Evolutionary conservation across 2,329 filamentous ascomycete genomes (phyloP), one percentile per base, ranked within the genome.

Genomic region (Hypomyces rosellus): DNA sequence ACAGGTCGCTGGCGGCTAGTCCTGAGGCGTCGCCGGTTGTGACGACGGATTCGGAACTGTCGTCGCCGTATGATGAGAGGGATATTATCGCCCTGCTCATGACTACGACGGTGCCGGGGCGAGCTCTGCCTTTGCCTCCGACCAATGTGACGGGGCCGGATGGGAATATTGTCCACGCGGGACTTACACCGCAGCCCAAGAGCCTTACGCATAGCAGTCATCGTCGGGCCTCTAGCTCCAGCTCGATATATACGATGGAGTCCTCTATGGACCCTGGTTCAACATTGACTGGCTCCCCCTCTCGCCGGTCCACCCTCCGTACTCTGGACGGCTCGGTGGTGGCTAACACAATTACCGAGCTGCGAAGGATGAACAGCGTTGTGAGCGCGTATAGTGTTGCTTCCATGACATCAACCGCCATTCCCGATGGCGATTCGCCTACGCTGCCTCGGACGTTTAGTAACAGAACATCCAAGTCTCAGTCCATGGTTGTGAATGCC

Each of bases 301-400:
- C 49, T 11, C 57, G 58, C 7, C 56, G 58, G 5, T 50, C 58
- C 1, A 50, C 54, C 3, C 53, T 58, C 5, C 55, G 55, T 4
- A 53, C 46, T 1, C 22, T 53, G 25, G 45, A 57, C 45, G 59
- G 50, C 1, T 54, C 58, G 13, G 50, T 59, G 6, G 60, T 76
- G 12, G 64, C 70, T n/a, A 65, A 62, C 53, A 70, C 75, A 2
- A 73, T 80, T 30, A 70, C 71, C 15, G 73, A 79, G 61, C 72
- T 82, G 50, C 72, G 78, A 9, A 70, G 77, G 46, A 81, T 81
- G 77, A 81, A 82, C 65, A 80, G 75, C 62, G 64, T 74, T 48
- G 59, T 77, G 41, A 77, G 72, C 57, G 66, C 70, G 2, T 66
- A 69, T 49, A 76, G 74, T 64, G 61, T 63, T 15, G 66, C 67